Conservation (phyloP, 805 yeast genomes). For the Saccharomycopsis vini region DNA sequence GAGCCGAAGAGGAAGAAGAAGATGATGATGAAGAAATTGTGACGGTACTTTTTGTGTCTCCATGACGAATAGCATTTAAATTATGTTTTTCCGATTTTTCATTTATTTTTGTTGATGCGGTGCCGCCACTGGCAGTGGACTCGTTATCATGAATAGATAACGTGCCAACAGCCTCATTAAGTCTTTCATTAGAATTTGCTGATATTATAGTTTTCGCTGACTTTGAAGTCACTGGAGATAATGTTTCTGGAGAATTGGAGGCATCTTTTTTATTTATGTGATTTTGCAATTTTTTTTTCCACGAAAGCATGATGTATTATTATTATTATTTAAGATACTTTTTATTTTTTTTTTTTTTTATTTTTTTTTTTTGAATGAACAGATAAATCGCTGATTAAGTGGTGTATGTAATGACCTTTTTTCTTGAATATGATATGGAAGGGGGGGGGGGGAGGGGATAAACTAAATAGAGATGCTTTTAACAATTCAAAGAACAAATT, state of each 20-base stretch:
- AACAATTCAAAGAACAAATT: too few species aligned
- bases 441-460: too few species aligned
- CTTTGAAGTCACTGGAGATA: conserved; percentile 12
- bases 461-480: too few species aligned
- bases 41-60: too few species aligned
- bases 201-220: conserved; percentile 1
- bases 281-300: conserved; percentile 19
- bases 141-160: conserved; percentile 7
- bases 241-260: background rate
- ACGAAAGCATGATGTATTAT: conserved; percentile 13
- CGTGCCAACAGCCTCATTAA: conserved; percentile 11
- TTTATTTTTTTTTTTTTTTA: background rate
- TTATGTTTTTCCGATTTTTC: too few species aligned
- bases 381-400: too few species aligned
- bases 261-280: conserved; percentile 18
- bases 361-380: background rate
- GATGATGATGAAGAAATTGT: too few species aligned
- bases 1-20: too few species aligned
- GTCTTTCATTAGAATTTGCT: background rate
- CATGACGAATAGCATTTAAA: too few species aligned
- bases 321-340: too few species aligned
- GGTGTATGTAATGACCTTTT: too few species aligned
- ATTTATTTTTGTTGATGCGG: background rate
- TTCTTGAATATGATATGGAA: too few species aligned
- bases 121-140: background rate